Evolutionary conservation across 73 alveolate species (phyloP), one percentile per base, ranked within the genome.

Genomic region (Stentor coeruleus): DNA sequence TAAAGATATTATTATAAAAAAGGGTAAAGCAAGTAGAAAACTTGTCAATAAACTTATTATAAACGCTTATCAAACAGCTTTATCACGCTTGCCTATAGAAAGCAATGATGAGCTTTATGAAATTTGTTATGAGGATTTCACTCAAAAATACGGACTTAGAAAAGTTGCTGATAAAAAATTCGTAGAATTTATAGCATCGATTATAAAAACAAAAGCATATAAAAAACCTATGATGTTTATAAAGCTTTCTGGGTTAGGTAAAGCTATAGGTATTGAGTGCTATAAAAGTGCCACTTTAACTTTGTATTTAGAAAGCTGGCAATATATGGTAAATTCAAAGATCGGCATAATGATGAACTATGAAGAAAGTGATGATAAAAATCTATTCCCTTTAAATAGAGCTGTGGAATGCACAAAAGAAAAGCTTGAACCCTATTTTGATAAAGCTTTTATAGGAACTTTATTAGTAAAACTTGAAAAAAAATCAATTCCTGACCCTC

Each of bases 301-400:
- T 20, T 33, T 66, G n/a, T 66, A 66, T 66, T 20, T 66, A 33
- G 40, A 66, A 2, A 31, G 40, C 2, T 31, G n/a, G n/a, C 26
- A 66, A 11, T 66, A 20, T 33, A 66, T 66, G 79, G n/a, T 66
- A 1, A 66, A 26, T 1, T 66, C 79, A 11, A 66, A 66, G 1
- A 31, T 66, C 0, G 79, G 79, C n/a, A 31, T 66, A 28, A 31
- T 66, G n/a, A 66, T 33, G n/a, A 31, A 31, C 1, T 31, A 28
- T 66, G 79, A 66, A 28, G 79, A 66, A 20, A 66, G 49, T 66
- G 79, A 66, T 66, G 79, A 66, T 66, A 66, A 66, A 33, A 66
- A 28, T 66, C 33, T 66, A 66, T 20, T 66, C 1, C 79, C 79
- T 20, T 14, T 31, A 1, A 31, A 20, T 2, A 20, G 79, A 26